Evolutionary conservation across 345 rosid species (phyloP).

Genomic region (Eucalyptus cloeziana): DNA sequence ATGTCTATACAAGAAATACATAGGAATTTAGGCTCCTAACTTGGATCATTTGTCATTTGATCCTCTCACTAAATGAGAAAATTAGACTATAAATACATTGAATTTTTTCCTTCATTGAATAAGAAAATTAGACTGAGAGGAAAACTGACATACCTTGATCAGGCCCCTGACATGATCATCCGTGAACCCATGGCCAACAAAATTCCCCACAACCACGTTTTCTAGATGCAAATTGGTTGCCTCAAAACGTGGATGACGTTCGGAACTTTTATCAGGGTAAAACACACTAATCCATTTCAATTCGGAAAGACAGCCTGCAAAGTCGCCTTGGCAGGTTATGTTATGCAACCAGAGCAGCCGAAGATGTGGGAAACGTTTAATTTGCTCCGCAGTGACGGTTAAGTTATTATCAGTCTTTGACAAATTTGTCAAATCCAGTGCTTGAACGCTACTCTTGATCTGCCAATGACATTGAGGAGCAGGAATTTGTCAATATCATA

Average conservation of each 20-base stretch:
- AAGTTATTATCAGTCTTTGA: neutral
- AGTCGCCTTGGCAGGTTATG: neutral
- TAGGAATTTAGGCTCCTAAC: neutral
- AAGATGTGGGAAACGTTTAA: neutral
- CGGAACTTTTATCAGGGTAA: neutral
- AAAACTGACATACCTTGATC: neutral
- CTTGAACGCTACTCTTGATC: neutral
- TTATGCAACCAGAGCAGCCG: neutral
- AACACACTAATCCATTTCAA: neutral
- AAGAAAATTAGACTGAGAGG: neutral
- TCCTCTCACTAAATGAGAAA: neutral
- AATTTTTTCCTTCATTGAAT: neutral
- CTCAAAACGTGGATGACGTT: neutral
- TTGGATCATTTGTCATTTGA: neutral
- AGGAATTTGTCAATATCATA: neutral
- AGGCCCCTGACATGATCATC: neutral
- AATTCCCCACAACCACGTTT: neutral
- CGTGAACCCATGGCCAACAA: neutral
- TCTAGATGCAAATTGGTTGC: neutral
- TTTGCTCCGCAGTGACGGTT: neutral
- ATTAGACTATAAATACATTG: neutral
- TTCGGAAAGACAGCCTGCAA: neutral
- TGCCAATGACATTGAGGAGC: neutral
- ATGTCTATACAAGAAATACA: neutral
- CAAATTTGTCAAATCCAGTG: neutral